A percentile compares a stretch with the other conserved stretches of the same genome.
These are phyloP conservation scores for Erigeron philadelphicus DNA, from an alignment of 140 eudicot genomes.

Conservation along the genomic window DNA sequence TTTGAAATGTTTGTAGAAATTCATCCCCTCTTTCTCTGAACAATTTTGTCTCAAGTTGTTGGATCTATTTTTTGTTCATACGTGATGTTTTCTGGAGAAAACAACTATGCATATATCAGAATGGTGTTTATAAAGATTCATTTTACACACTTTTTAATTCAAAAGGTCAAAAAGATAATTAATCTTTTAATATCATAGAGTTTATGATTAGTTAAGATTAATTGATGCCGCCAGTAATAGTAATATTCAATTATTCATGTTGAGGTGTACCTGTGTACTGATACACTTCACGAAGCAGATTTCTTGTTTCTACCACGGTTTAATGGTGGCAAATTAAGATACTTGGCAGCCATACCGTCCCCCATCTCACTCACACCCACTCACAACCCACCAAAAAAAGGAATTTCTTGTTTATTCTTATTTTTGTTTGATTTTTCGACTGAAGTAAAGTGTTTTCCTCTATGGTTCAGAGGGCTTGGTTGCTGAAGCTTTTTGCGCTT, in stretches of 20 bases:
- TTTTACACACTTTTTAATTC: not conserved
- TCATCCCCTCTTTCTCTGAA: not conserved
- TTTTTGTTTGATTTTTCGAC: not conserved
- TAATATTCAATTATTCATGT: not conserved
- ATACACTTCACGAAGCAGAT: not conserved
- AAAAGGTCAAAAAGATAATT: not conserved
- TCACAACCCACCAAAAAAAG: too few relatives aligned
- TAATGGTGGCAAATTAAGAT: not conserved
- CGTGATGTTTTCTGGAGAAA: not conserved
- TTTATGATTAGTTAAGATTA: not conserved
- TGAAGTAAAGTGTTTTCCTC: not conserved
- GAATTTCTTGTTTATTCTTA: not conserved
- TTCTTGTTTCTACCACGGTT: not conserved
- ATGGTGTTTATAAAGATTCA: not conserved
- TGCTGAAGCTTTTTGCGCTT: conserved; percentile 83
- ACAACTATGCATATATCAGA: not conserved
- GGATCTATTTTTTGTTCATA: not conserved
- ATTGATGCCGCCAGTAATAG: not conserved
- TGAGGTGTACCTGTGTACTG: not conserved
- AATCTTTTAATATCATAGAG: not conserved
- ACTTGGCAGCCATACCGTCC: not conserved
- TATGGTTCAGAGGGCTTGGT: conserved; percentile 78
- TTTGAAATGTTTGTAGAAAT: not conserved
- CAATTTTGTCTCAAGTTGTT: not conserved
- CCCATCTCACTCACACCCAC: not conserved